phyloP scores from a whole-genome alignment of 345 rosid genomes.

The Dipteronia sinensis region DNA sequence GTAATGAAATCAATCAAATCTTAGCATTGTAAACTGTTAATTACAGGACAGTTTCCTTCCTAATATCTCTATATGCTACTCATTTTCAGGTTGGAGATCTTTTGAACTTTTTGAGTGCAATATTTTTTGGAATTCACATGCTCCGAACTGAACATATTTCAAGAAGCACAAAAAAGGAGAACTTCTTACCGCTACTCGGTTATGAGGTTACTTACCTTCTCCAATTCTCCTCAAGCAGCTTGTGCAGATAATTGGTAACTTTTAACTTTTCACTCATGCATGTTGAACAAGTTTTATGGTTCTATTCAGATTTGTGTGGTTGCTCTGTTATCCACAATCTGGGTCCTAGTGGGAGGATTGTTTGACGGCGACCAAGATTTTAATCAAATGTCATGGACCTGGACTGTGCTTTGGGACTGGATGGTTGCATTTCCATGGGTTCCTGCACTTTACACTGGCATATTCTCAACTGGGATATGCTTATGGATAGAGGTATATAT shows the following conservation, averaged over 20 bases:
- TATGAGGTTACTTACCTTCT: slow-evolving; percentile 20
- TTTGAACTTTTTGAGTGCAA: slow-evolving; percentile 35
- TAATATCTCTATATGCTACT: background rate
- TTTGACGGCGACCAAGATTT: slow-evolving; percentile 11
- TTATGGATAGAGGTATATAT: slow-evolving; percentile 27
- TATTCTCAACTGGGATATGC: slow-evolving; percentile 32
- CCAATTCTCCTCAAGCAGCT: background rate
- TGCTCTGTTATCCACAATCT: slow-evolving; percentile 28
- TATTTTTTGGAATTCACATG: slow-evolving; percentile 32
- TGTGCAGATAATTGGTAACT: background rate
- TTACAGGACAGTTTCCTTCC: background rate
- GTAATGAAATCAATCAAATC: background rate
- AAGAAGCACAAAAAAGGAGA: slow-evolving; percentile 25
- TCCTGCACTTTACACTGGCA: slow-evolving; percentile 28
- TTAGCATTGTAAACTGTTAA: background rate
- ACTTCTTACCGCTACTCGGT: slow-evolving; percentile 29
- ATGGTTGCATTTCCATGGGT: slow-evolving; percentile 29
- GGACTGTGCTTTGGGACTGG: slow-evolving; percentile 23
- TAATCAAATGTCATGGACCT: slow-evolving; percentile 17
- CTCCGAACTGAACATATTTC: slow-evolving; percentile 32
- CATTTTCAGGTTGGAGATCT: slow-evolving; percentile 28
- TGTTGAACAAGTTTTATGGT: background rate
- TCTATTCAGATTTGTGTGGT: slow-evolving; percentile 26
- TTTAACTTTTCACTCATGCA: background rate
- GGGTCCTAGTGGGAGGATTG: slow-evolving; percentile 28